phyloP scores from a whole-genome alignment of 169 alveolate species.

The Cryptosporidium sp. region DNA sequence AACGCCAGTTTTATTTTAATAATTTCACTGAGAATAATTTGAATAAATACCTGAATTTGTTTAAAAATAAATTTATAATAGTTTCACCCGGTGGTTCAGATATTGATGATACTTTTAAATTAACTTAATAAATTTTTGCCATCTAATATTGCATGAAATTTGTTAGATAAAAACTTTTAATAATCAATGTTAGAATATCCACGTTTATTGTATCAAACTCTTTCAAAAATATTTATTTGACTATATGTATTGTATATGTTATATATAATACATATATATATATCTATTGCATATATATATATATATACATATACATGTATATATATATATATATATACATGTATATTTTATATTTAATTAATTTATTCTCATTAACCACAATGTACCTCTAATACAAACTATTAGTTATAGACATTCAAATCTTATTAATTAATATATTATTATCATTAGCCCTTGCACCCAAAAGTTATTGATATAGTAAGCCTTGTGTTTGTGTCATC shows the following conservation, averaged over 20 bases:
- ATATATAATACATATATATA: too few species aligned
- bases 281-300: too few species aligned
- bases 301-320: too few species aligned
- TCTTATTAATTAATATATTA: not conserved
- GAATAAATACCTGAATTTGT: slow-evolving; percentile 16
- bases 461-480: slow-evolving; percentile 9
- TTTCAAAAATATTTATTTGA: not conserved
- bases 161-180: not conserved
- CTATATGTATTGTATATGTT: not conserved
- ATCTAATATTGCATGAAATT: not conserved
- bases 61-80: not conserved
- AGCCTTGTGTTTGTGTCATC: slow-evolving; percentile 11
- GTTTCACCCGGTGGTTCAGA: not conserved
- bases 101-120: slow-evolving; percentile 4
- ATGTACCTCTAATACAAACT: slow-evolving; percentile 65
- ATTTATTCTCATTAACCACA: slow-evolving; percentile 41
- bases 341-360: not conserved
- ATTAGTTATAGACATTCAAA: slow-evolving; percentile 7
- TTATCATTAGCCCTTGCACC: slow-evolving; percentile 32
- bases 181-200: not conserved
- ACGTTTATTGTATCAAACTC: not conserved
- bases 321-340: not conserved
- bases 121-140: slow-evolving; percentile 1
- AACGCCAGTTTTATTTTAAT: not conserved
- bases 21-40: not conserved